Evolutionary conservation across 1,284 basidiomycete genomes (phyloP), one percentile per base, ranked within the genome.

Genomic region (Cutaneotrichosporon cutaneum): DNA sequence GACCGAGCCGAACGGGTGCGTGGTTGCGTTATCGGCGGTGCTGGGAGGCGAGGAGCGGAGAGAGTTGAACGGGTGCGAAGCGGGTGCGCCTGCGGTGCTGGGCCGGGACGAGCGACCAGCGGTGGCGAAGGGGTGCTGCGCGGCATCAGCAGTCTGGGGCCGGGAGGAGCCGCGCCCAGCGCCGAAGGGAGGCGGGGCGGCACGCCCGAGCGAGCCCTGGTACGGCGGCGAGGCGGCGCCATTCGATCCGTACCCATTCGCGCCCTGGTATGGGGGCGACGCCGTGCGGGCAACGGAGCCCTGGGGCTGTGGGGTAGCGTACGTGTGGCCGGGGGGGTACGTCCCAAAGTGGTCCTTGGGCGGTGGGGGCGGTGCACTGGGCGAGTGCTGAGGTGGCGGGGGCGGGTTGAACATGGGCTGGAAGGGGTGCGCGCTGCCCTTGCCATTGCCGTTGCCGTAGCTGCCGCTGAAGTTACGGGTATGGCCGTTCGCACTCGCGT

Each of bases 261-360:
- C n/a, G n/a, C n/a, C n/a, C n/a, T n/a, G n/a, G n/a, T n/a, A n/a
- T n/a, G n/a, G 36, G 36, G 36, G 36, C 36, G 14, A 5, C 13
- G 36, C 2, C 9, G 36, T 5, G 36, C 36, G 36, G 9, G 6
- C 36, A 16, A 39, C 14, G 2, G 36, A 39, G 36, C 18, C 39
- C 6, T 14, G 10, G 35, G 11, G 35, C 11, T 5, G 16, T 39
- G 39, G 3, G 16, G 48, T 18, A 9, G 48, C 48, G 18, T 51
- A 27, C 27, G 48, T n/a, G 48, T 51, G 48, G 26, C 48, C 48
- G 14, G 48, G 6, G 16, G 48, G 48, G 27, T 51, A 51, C 27
- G 27, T n/a, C 13, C 26, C 24, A 27, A 51, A 51, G 18, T 51
- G 26, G 48, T 51, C 27, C 26, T 32, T 51, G 6, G 27, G 48